Percentiles rank a stretch among this genome's conserved stretches.
Conservation (phyloP, 2,329 filamentous ascomycete genomes). For the Pseudogymnoascus sp. region DNA sequence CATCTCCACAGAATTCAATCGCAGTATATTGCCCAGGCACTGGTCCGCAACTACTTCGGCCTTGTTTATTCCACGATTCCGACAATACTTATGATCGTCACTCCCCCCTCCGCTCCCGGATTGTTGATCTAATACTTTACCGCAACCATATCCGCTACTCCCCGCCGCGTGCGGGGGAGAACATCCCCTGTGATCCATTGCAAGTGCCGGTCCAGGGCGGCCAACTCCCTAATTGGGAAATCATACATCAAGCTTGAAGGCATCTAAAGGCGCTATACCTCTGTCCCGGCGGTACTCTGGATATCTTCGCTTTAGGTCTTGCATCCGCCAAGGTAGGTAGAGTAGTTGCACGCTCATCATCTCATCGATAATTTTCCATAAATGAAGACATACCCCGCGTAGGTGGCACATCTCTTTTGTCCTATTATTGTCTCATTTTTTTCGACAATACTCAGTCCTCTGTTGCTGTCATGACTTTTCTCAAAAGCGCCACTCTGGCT, state of each 20-base stretch:
- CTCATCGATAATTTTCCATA: background rate
- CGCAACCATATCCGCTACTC: background rate
- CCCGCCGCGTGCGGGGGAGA: background rate
- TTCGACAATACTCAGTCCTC: background rate
- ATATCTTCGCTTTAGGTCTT: background rate
- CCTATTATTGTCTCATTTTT: background rate
- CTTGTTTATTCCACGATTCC: constrained; percentile 1
- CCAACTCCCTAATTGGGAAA: background rate
- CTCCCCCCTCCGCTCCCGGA: background rate
- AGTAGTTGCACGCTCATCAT: constrained; percentile 1
- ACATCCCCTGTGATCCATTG: constrained; percentile 1
- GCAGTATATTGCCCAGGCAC: background rate
- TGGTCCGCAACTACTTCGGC: constrained; percentile 8
- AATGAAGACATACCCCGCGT: background rate
- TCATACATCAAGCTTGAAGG: background rate
- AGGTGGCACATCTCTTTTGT: background rate
- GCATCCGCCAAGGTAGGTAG: constrained; percentile 2
- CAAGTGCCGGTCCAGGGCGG: background rate
- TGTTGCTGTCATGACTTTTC: background rate
- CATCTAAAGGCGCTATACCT: background rate
- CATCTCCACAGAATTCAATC: background rate
- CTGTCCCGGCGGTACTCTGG: background rate
- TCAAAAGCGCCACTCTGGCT: background rate
- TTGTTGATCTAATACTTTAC: background rate
- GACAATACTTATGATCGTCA: background rate